These are phyloP conservation scores for Periconia digitata DNA, from an alignment of 2,329 filamentous ascomycete genomes.

Conservation along the genomic window DNA sequence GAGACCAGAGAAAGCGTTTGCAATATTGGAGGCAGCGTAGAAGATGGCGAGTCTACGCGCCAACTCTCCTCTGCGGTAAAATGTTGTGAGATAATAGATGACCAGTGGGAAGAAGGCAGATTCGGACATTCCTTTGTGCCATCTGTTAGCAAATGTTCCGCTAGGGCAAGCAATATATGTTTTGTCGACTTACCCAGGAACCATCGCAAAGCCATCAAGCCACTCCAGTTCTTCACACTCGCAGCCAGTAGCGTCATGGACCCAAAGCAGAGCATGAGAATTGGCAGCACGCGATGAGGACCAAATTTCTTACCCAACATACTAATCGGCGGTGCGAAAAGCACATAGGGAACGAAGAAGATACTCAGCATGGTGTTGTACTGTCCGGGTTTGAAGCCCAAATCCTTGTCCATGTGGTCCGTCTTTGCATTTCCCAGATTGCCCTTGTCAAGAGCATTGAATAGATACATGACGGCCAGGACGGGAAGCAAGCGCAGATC, in stretches of 20 bases:
- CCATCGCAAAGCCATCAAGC: slow-evolving; percentile 68
- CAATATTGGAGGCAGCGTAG: slow-evolving; percentile 75
- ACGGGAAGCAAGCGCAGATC: slow-evolving; percentile 59
- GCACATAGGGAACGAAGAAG: slow-evolving; percentile 75
- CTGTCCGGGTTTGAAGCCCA: slow-evolving; percentile 62
- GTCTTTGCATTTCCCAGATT: slow-evolving; percentile 49
- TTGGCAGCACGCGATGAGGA: slow-evolving; percentile 63
- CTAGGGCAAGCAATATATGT: background rate
- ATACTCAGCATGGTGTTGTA: slow-evolving; percentile 70
- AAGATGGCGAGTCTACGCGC: slow-evolving; percentile 71
- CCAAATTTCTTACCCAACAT: slow-evolving; percentile 71
- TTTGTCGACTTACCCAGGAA: slow-evolving; percentile 56
- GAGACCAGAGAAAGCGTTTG: slow-evolving; percentile 65
- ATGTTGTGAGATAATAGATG: slow-evolving; percentile 62
- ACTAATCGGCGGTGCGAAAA: slow-evolving; percentile 66
- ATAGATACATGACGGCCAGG: slow-evolving; percentile 62
- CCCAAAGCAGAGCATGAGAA: slow-evolving; percentile 71
- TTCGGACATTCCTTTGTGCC: slow-evolving; percentile 56
- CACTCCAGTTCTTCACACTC: slow-evolving; percentile 61
- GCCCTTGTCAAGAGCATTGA: slow-evolving; percentile 46
- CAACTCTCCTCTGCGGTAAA: slow-evolving; percentile 72
- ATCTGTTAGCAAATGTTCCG: slow-evolving; percentile 10
- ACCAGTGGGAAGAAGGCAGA: slow-evolving; percentile 70
- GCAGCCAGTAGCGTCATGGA: slow-evolving; percentile 63
- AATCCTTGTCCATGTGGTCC: slow-evolving; percentile 51